A percentile compares a stretch with the other conserved stretches of the same genome.
Evolutionary conservation across 2,329 filamentous ascomycete species (phyloP).

Genomic region (Diplodia scrobiculata): DNA sequence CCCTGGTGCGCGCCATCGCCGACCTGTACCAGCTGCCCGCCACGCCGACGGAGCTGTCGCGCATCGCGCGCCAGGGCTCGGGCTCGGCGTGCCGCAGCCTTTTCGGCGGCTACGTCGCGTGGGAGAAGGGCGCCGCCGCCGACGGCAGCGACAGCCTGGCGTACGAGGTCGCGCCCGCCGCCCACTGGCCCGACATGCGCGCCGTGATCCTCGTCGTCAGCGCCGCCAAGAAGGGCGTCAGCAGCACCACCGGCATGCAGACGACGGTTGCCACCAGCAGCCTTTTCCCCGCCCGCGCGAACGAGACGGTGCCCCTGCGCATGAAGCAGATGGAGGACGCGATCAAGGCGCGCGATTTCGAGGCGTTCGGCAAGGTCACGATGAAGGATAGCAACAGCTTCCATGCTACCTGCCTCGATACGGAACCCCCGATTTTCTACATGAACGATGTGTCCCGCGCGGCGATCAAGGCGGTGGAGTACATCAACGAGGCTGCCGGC

Average conservation of each 20-base stretch:
- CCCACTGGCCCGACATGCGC: conserved; percentile 94
- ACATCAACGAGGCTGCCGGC: conserved; percentile 78
- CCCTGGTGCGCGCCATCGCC: conserved; percentile 78
- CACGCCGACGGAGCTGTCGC: conserved; percentile 77
- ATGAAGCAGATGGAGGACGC: conserved; percentile 87
- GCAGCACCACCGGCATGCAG: conserved; percentile 93
- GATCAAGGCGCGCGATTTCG: conserved; percentile 76
- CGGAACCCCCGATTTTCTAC: conserved; percentile 97
- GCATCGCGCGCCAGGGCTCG: conserved; percentile 89
- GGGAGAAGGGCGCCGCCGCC: conserved; percentile 73
- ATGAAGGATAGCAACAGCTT: conserved; percentile 98
- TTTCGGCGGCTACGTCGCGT: conserved; percentile 94
- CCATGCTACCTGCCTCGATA: conserved; percentile 92
- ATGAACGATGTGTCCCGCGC: conserved; percentile 91
- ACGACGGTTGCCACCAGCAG: conserved; percentile 88
- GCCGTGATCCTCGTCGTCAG: conserved; percentile 88
- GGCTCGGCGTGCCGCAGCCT: conserved; percentile 91
- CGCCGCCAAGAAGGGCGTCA: conserved; percentile 93
- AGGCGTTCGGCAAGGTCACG: conserved; percentile 81
- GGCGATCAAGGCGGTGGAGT: conserved; percentile 84
- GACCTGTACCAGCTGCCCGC: conserved; percentile 85
- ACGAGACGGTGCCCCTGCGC: conserved; percentile 74
- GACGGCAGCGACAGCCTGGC: conserved; percentile 88
- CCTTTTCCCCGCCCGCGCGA: conserved; percentile 78
- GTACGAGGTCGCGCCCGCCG: conserved; percentile 81